Conservation (phyloP, 257 asterid species). For the Jaltomata sinuosa region DNA sequence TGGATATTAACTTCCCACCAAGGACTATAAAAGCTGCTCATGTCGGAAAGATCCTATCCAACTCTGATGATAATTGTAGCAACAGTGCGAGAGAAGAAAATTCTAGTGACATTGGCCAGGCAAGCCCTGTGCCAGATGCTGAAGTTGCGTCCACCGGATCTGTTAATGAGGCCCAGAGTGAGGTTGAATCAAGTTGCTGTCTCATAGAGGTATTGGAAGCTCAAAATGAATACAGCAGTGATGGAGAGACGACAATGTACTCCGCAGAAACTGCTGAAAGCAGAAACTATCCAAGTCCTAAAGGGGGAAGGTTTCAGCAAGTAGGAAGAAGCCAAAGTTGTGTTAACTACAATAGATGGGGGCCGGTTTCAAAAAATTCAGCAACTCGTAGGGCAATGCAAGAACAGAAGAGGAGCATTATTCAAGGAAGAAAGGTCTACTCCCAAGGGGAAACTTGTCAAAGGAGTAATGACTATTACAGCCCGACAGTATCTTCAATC, state of each 20-base stretch:
- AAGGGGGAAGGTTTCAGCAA: slow-evolving; percentile 42
- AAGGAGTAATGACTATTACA: slow-evolving; percentile 75
- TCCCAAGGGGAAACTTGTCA: slow-evolving; percentile 83
- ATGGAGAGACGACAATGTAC: slow-evolving; percentile 97
- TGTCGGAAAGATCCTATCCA: slow-evolving; percentile 23
- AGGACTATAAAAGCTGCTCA: slow-evolving; percentile 32
- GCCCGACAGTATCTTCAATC: slow-evolving; percentile 91
- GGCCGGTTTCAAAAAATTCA: slow-evolving; percentile 41
- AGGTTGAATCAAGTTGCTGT: slow-evolving; percentile 54
- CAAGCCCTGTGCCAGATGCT: slow-evolving; percentile 32
- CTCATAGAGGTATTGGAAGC: slow-evolving; percentile 32
- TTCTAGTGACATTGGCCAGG: slow-evolving; percentile 16
- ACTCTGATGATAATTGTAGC: slow-evolving; percentile 30
- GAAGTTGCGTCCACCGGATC: slow-evolving; percentile 75
- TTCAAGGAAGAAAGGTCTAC: slow-evolving; percentile 62
- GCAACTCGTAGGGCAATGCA: slow-evolving; percentile 47
- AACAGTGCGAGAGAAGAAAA: slow-evolving; percentile 21
- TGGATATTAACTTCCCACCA: slow-evolving; percentile 91
- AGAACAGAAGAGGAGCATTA: slow-evolving; percentile 61
- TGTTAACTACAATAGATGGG: slow-evolving; percentile 76
- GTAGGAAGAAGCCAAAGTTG: slow-evolving; percentile 97
- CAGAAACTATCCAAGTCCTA: slow-evolving; percentile 70
- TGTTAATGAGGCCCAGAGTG: slow-evolving; percentile 64
- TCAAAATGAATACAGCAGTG: slow-evolving; percentile 67
- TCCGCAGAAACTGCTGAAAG: slow-evolving; percentile 99